Evolutionary conservation across 2,329 filamentous ascomycete genomes (phyloP).

Genomic region (Fusarium annulatum): DNA sequence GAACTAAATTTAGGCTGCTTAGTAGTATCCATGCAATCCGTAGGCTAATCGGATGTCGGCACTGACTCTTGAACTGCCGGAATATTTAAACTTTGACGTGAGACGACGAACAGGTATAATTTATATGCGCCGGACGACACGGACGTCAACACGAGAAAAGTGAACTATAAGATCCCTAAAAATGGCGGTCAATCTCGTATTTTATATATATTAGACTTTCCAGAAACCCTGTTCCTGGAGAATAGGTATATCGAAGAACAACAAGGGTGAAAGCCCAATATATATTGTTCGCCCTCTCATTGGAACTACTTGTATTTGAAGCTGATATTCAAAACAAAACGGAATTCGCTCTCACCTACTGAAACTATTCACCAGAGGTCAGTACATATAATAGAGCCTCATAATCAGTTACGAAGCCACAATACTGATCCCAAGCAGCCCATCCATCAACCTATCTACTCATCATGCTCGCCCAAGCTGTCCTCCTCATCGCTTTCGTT

Average conservation of each 20-base stretch:
- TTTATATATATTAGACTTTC: neutral
- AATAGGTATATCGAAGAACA: too few relatives aligned
- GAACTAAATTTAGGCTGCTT: neutral
- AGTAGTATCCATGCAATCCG: neutral
- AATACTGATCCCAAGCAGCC: neutral
- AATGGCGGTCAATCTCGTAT: neutral
- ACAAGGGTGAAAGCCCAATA: neutral
- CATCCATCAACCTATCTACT: neutral
- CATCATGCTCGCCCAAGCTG: neutral
- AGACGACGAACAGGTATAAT: neutral
- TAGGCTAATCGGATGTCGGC: neutral
- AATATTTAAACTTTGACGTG: neutral
- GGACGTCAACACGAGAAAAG: neutral
- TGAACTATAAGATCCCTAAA: neutral
- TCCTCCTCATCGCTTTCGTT: neutral
- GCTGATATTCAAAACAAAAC: neutral
- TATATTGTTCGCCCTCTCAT: fast-evolving
- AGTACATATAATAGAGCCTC: fast-evolving
- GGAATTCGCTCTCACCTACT: neutral
- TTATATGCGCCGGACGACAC: neutral
- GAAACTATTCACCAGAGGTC: fast-evolving
- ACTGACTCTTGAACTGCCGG: neutral
- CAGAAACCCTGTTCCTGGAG: neutral
- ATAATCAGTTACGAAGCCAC: too few relatives aligned
- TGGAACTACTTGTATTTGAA: fast-evolving